Base-by-base conservation (phyloP, 2,329 filamentous ascomycete species). In the Teratosphaeria viscida region DNA sequence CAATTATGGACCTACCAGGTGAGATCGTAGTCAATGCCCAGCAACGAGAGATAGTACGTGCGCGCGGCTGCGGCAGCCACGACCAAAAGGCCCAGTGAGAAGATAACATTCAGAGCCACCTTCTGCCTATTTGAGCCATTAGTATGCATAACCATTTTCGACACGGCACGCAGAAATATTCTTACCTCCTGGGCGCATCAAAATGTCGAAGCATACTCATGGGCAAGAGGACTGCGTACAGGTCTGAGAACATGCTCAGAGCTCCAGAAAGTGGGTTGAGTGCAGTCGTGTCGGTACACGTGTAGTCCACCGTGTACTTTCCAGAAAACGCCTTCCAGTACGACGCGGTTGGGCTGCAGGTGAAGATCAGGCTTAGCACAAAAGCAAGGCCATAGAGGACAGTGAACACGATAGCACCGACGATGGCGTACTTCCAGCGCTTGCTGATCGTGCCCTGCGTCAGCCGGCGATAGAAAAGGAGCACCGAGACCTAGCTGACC, bases 121-220 rank as follows among this genome's bases (percentile, higher is more conserved):
- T 77, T 78, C 62, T 78, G 76, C n/a, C 73, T 71, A 29, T 62
- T 29, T 49, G 14, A 53, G 19, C 7, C 8, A 11, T 49, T 8
- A 49, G 43, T 11, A 49, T 23, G n/a, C 8, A 19, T 3, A 49
- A 10, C 5, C 10, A n/a, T 23, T 32, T 54, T 23, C 8, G 29
- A 32, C 29, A 32, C 29, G 3, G 29, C 1, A 32, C 19, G 12
- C 27, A 7, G 11, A 7, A 23, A 3, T 16, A 7, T 49, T 11
- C 58, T 29, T 19, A 49, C 47, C 39, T 49, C 54, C 32, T 56
- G 6, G 74, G 70, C 49, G 78, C 74, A 54, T 76, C 72, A 8
- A 52, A 39, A 14, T 54, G 39, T 37, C 73, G 71, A 12, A 79
- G 71, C 26, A 78, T 70, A 11, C 75, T 69, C 5, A 76, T 64